A percentile compares a stretch with the other conserved stretches of the same genome.
Conservation (phyloP, 345 rosid species). For the Bruguiera gymnorhiza region DNA sequence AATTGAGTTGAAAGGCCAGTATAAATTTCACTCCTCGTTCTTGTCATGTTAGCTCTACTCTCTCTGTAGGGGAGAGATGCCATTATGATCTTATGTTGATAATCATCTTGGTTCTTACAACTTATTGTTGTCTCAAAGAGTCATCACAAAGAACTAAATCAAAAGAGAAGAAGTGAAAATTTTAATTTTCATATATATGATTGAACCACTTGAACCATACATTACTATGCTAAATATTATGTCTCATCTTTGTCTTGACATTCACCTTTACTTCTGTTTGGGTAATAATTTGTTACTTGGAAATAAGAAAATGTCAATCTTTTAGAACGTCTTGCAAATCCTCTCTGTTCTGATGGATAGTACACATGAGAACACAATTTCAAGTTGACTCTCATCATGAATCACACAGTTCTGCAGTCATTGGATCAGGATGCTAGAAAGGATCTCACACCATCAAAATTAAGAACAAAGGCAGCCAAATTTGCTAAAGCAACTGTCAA, state of each 20-base stretch:
- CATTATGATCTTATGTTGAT: neutral
- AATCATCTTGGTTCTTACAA: neutral
- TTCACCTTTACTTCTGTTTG: neutral
- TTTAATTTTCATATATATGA: neutral
- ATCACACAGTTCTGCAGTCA: slow-evolving; percentile 84
- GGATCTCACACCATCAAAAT: slow-evolving; percentile 77
- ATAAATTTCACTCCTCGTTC: slow-evolving; percentile 1
- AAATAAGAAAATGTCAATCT: neutral
- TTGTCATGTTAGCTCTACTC: neutral
- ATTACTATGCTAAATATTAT: neutral
- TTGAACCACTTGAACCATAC: neutral
- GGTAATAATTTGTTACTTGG: neutral
- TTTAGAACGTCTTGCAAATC: neutral
- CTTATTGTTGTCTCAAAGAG: no score
- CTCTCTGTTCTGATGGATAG: slow-evolving; percentile 7
- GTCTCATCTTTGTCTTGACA: neutral
- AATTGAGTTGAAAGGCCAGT: slow-evolving; percentile 94
- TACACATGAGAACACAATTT: neutral
- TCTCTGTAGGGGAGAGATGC: neutral
- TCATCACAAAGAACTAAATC: no score
- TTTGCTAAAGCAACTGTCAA: slow-evolving; percentile 91
- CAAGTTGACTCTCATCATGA: slow-evolving; percentile 34
- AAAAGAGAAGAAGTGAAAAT: neutral
- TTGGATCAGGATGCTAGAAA: slow-evolving; percentile 76
- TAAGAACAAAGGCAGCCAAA: slow-evolving; percentile 91